Conservation (phyloP, 2,329 filamentous ascomycete genomes). For the Allantophomopsis cytisporea region DNA sequence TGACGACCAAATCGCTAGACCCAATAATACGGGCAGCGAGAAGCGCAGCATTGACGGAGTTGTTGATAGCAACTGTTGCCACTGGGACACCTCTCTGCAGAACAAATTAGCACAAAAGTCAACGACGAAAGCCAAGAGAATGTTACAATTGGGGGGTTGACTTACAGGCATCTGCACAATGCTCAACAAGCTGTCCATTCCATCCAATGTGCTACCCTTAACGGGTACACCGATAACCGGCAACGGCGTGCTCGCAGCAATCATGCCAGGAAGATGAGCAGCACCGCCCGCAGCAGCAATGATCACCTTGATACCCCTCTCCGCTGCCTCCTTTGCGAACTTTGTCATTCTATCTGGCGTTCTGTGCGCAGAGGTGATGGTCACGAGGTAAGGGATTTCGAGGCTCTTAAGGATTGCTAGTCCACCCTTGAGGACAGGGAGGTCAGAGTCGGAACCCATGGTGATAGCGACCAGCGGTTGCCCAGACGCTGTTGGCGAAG, state of each 20-base stretch:
- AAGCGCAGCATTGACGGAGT: slow-evolving; percentile 64
- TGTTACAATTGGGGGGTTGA: slow-evolving; percentile 11
- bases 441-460: slow-evolving; percentile 74
- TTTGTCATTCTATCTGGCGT: slow-evolving; percentile 59
- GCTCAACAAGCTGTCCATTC: slow-evolving; percentile 55
- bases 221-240: slow-evolving; percentile 71
- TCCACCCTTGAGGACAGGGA: slow-evolving; percentile 51
- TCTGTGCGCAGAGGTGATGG: slow-evolving; percentile 70
- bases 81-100: slow-evolving; percentile 47
- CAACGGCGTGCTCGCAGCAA: slow-evolving; percentile 54
- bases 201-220: slow-evolving; percentile 59
- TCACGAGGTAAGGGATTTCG: slow-evolving; percentile 55
- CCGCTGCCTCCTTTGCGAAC: slow-evolving; percentile 48
- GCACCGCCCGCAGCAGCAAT: slow-evolving; percentile 67
- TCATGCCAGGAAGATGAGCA: slow-evolving; percentile 63
- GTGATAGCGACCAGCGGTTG: slow-evolving; percentile 58
- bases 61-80: slow-evolving; percentile 68
- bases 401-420: slow-evolving; percentile 57
- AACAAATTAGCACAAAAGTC: slow-evolving; percentile 21
- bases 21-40: slow-evolving; percentile 59
- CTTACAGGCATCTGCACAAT: slow-evolving; percentile 66
- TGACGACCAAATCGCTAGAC: slow-evolving; percentile 38
- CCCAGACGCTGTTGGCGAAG: slow-evolving; percentile 5
- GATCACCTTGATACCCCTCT: slow-evolving; percentile 55
- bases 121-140: slow-evolving; percentile 23